phyloP scores from a whole-genome alignment of 495 filamentous ascomycete genomes.

The Aspergillus coremiiformis region DNA sequence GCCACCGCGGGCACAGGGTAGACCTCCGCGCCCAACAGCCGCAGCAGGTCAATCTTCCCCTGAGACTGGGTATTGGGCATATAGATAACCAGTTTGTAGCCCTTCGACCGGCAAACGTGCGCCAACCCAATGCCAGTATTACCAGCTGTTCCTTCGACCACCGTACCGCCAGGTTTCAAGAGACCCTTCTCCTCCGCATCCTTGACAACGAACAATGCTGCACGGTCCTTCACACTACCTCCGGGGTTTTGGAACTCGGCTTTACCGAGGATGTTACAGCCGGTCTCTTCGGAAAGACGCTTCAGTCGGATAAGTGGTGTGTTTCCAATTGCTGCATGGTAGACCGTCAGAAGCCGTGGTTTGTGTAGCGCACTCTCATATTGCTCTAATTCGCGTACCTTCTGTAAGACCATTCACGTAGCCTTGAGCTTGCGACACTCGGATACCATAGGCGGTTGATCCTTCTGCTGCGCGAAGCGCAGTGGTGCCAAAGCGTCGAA shows the following conservation, averaged over 20 bases:
- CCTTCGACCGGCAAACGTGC: slow-evolving; percentile 88
- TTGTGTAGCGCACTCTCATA: neutral
- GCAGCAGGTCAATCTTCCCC: slow-evolving; percentile 90
- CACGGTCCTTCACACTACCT: slow-evolving; percentile 93
- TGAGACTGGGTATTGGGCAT: slow-evolving; percentile 99
- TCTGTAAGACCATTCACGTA: slow-evolving; percentile 75
- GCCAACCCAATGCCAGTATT: slow-evolving; percentile 98
- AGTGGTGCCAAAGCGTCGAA: slow-evolving; percentile 50
- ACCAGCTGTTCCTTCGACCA: slow-evolving; percentile 93
- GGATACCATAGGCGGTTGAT: slow-evolving; percentile 51
- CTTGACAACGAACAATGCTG: slow-evolving; percentile 86
- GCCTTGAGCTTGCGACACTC: slow-evolving; percentile 77
- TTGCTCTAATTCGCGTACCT: slow-evolving; percentile 47
- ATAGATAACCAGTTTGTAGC: slow-evolving; percentile 95
- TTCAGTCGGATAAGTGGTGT: slow-evolving; percentile 91
- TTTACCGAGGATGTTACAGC: slow-evolving; percentile 91
- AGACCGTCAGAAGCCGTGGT: neutral
- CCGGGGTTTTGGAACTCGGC: slow-evolving; percentile 99
- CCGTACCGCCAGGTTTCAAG: slow-evolving; percentile 77
- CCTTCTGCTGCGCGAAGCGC: slow-evolving; percentile 47
- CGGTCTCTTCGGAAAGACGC: slow-evolving; percentile 79
- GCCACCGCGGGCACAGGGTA: slow-evolving; percentile 95
- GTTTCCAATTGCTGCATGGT: slow-evolving; percentile 79
- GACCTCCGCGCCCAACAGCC: slow-evolving; percentile 91
- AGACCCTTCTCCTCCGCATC: slow-evolving; percentile 87